A percentile compares a stretch with the other conserved stretches of the same genome.
These are phyloP conservation scores for Penicillium bovifimosum DNA, from an alignment of 495 filamentous ascomycete species.

Conservation along the genomic window DNA sequence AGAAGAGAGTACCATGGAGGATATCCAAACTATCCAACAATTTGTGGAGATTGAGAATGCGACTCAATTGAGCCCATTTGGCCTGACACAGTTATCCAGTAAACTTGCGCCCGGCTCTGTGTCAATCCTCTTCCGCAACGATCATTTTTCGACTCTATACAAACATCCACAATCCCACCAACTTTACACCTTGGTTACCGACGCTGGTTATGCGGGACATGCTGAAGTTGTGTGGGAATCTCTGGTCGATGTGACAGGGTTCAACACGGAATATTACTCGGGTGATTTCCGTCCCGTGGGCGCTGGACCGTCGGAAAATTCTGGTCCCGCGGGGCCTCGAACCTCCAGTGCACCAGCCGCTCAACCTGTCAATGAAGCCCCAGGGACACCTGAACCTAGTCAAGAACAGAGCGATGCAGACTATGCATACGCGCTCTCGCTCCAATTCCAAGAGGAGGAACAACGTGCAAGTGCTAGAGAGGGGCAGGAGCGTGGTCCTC, in stretches of 20 bases:
- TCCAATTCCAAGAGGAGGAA: conserved; percentile 44
- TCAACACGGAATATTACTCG: conserved; percentile 73
- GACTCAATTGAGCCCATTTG: conserved; percentile 81
- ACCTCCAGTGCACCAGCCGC: conserved; percentile 24
- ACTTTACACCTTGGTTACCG: conserved; percentile 80
- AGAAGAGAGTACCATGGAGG: conserved; percentile 71
- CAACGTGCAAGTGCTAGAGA: conserved; percentile 19
- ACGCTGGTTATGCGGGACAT: conserved; percentile 81
- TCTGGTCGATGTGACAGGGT: conserved; percentile 81
- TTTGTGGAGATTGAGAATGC: conserved; percentile 68
- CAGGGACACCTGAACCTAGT: conserved; percentile 18
- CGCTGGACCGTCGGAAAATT: conserved; percentile 29
- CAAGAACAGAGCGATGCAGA: conserved; percentile 48
- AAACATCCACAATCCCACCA: conserved; percentile 65
- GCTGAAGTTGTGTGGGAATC: conserved; percentile 96
- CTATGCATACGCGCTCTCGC: conserved; percentile 43
- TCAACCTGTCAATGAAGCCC: conserved; percentile 4
- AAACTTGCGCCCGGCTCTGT: conserved; percentile 65
- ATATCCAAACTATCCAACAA: conserved; percentile 73
- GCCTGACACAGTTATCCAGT: conserved; percentile 63
- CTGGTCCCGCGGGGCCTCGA: conserved; percentile 23
- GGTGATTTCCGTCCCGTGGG: conserved; percentile 88
- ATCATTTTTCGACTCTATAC: conserved; percentile 92
- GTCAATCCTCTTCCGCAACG: conserved; percentile 90
- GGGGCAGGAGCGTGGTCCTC: conserved; percentile 5